Base-by-base conservation (phyloP, 2,329 filamentous ascomycete genomes). In the Arthrobotrys entomopaga region DNA sequence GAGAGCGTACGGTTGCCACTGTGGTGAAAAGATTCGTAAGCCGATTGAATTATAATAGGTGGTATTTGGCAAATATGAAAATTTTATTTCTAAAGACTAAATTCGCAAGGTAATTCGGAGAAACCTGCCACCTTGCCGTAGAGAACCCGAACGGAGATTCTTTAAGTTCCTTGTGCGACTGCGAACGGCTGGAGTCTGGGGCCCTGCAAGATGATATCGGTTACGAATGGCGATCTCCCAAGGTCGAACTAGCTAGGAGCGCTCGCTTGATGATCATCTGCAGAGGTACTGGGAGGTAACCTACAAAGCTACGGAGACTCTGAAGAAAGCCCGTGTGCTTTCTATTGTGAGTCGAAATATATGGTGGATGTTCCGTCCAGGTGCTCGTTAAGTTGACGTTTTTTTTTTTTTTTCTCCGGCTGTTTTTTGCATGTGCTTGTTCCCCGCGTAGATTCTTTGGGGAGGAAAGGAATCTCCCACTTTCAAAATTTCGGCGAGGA, bases 361-460 rank as follows among this genome's bases (percentile, higher is more conserved):
- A 48, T 50, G 57, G 26, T 49, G 43, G 34, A 29, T 15, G 53
- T 38, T 49, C 11, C 43, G 57, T 67, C 53, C 65, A 61, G 42
- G 56, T 60, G 40, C 19, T 50, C 40, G 40, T 42, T 5, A 34
- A 34, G 29, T 34, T 34, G 29, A 7, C 29, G 10, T 34, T 34
- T 34, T 10, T 34, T 34, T 34, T 10, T 10, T 54, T 38, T 13
- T 48, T 48, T 19, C 38, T 43, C n/a, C n/a, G n/a, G n/a, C n/a
- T 57, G 20, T 52, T 56, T 60, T 67, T 73, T 73, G 69, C 69
- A 73, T 73, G 69, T 73, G 69, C 69, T 73, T 50, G 60, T 73
- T 59, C 61, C 61, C 63, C 58, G 50, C 58, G 46, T 50, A 2
- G 8, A 60, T 52, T 65, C 22, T 64, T 53, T 22, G 40, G 60